phyloP scores from a whole-genome alignment of 257 asterid genomes.

The Jasminum sambac region DNA sequence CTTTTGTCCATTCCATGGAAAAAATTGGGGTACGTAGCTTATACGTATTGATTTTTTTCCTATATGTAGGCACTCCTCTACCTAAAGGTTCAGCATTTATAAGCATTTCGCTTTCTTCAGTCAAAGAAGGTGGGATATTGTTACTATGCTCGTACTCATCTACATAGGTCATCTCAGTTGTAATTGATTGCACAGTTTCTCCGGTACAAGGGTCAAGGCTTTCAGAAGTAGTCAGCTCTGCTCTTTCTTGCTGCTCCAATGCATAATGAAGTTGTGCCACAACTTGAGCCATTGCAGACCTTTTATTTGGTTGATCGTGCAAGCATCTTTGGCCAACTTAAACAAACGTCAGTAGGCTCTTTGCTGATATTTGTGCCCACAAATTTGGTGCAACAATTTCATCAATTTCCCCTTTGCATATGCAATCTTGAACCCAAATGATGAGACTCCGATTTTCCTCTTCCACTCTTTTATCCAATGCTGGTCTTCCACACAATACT shows the following conservation, averaged over 20 bases:
- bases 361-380: slow-evolving; percentile 38
- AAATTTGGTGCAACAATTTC: slow-evolving; percentile 36
- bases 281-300: slow-evolving; percentile 52
- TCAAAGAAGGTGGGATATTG: slow-evolving; percentile 5
- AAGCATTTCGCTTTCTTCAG: background rate
- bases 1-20: slow-evolving; percentile 32
- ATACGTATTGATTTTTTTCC: slow-evolving; percentile 16
- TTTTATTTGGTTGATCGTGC: slow-evolving; percentile 41
- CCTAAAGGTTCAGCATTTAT: slow-evolving; percentile 4
- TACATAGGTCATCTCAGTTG: slow-evolving; percentile 14
- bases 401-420: slow-evolving; percentile 37
- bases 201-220: slow-evolving; percentile 14
- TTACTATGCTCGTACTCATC: slow-evolving; percentile 2
- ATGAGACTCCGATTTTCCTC: slow-evolving; percentile 37
- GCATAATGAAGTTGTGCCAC: slow-evolving; percentile 45
- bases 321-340: slow-evolving; percentile 44
- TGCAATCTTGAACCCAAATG: slow-evolving; percentile 45
- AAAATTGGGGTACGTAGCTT: slow-evolving; percentile 22
- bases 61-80: background rate
- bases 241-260: slow-evolving; percentile 39
- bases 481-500: slow-evolving; percentile 52
- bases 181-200: slow-evolving; percentile 1
- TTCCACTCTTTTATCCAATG: slow-evolving; percentile 33
- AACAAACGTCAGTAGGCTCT: slow-evolving; percentile 38
- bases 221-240: slow-evolving; percentile 7